These are phyloP conservation scores for Tribonema minus DNA, from an alignment of 108 stramenopile species.

Conservation along the genomic window DNA sequence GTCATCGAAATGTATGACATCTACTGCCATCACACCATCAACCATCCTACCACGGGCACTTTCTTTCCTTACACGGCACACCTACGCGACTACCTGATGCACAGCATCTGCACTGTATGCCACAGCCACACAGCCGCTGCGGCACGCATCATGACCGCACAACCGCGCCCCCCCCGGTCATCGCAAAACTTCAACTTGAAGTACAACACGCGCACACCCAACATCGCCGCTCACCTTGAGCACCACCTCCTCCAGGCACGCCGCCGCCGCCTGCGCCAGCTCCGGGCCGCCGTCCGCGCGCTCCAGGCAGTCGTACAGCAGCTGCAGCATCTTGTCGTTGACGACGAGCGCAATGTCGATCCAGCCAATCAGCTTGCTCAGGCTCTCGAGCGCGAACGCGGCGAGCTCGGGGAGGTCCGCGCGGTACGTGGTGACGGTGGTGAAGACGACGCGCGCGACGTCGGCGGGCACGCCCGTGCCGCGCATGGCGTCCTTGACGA, in stretches of 20 bases:
- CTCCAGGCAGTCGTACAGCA: slow-evolving; percentile 12
- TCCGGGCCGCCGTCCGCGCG: slow-evolving; percentile 4
- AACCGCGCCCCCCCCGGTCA: no score
- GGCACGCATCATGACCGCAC: no score
- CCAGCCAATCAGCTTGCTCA: slow-evolving; percentile 36
- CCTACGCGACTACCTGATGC: no score
- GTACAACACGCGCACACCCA: no score
- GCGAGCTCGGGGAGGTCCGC: slow-evolving; percentile 9
- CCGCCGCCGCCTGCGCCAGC: slow-evolving; percentile 19
- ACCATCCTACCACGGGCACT: no score
- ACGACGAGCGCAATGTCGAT: slow-evolving; percentile 37
- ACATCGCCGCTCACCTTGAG: slow-evolving; percentile 37
- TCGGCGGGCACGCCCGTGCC: neutral
- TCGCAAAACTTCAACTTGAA: no score
- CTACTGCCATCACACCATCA: no score
- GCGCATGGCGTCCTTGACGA: slow-evolving; percentile 41
- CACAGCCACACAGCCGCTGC: no score
- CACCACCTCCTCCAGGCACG: slow-evolving; percentile 35
- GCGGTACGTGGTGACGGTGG: slow-evolving; percentile 1
- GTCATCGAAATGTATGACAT: no score
- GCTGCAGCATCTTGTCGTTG: slow-evolving; percentile 18
- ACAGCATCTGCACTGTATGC: no score
- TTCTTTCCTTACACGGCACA: no score
- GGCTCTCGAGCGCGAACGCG: slow-evolving; percentile 26
- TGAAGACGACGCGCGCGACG: slow-evolving; percentile 14